Percentiles rank a stretch among this genome's conserved stretches.
These are phyloP conservation scores for Stenocarpella maydis DNA, from an alignment of 2,329 filamentous ascomycete species.

Conservation along the genomic window DNA sequence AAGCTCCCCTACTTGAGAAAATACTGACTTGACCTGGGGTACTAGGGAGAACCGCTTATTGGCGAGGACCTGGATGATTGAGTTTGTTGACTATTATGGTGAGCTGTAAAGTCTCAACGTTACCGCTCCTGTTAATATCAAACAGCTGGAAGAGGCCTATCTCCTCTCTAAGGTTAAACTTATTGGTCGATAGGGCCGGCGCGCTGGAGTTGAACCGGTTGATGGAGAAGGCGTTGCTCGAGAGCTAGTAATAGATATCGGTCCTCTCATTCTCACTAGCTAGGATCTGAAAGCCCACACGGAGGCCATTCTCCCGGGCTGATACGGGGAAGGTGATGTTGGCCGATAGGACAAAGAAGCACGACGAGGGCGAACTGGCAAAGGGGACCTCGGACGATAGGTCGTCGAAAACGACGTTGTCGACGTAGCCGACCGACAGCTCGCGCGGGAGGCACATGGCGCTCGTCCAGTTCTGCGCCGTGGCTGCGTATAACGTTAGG, in stretches of 20 bases:
- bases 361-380: conserved; percentile 38
- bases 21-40: conserved; percentile 51
- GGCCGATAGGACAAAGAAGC: conserved; percentile 49
- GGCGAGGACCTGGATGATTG: conserved; percentile 49
- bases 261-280: conserved; percentile 50
- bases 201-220: conserved; percentile 52
- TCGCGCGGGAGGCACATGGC: conserved; percentile 52
- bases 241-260: conserved; percentile 54
- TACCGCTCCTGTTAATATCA: conserved; percentile 44
- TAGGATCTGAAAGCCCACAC: conserved; percentile 52
- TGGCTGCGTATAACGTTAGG: conserved; percentile 51
- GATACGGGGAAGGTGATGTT: conserved; percentile 47
- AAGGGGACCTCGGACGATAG: conserved; percentile 44
- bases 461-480: conserved; percentile 55
- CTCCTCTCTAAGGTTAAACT: conserved; percentile 48
- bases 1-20: too few relatives aligned
- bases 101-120: conserved; percentile 48
- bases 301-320: conserved; percentile 45
- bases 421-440: conserved; percentile 49
- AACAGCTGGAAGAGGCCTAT: conserved; percentile 50
- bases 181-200: conserved; percentile 47
- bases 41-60: conserved; percentile 51
- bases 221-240: conserved; percentile 52
- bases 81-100: conserved; percentile 52
- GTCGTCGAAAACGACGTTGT: conserved; percentile 51